Evolutionary conservation across 257 asterid genomes (phyloP).

Genomic region (Gynochthodes officinalis): DNA sequence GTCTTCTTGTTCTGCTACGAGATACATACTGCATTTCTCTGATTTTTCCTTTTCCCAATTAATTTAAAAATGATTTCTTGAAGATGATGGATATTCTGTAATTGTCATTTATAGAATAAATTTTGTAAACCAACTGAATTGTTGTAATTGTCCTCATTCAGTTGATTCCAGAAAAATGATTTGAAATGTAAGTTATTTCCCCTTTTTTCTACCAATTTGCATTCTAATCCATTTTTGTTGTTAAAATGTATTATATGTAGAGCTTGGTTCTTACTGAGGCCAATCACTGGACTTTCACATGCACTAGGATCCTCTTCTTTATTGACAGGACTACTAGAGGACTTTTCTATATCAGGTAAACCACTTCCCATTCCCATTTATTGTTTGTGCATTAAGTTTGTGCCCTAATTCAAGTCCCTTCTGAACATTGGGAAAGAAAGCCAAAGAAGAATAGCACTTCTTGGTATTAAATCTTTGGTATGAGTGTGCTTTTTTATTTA

Average conservation of each 20-base stretch:
- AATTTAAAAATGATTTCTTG: too few species aligned
- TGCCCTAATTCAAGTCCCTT: slow-evolving; percentile 2
- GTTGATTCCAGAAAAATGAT: background rate
- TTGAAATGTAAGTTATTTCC: background rate
- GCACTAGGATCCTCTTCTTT: background rate
- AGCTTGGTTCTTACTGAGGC: background rate
- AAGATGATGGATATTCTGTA: too few species aligned
- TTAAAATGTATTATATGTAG: background rate
- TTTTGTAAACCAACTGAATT: too few species aligned
- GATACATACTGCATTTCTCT: too few species aligned
- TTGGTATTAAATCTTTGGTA: background rate
- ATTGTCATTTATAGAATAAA: too few species aligned
- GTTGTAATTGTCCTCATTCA: too few species aligned
- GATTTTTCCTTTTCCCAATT: too few species aligned
- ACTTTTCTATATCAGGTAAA: background rate
- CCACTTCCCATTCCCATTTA: background rate
- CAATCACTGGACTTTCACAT: background rate
- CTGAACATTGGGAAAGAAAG: background rate
- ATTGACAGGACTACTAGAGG: background rate
- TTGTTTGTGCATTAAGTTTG: background rate
- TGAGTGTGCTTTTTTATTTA: too few species aligned
- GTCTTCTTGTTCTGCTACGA: too few species aligned
- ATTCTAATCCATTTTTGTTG: background rate
- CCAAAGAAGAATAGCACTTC: too few species aligned
- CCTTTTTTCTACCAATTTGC: background rate